phyloP scores from a whole-genome alignment of 2,329 filamentous ascomycete species.

The Aspergillus sp. region DNA sequence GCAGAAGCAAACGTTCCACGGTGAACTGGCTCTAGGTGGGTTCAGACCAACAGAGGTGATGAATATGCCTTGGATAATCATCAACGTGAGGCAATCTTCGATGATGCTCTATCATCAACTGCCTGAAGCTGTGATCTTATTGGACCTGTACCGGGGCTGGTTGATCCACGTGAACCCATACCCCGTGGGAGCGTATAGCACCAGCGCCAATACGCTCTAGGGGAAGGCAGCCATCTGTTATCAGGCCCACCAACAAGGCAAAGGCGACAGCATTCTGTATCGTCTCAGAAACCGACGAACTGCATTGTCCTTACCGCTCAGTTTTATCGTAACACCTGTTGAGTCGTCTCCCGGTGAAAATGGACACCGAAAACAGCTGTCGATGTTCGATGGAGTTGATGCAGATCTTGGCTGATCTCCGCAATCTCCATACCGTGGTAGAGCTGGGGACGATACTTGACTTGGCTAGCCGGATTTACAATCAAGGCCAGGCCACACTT shows the following conservation, averaged over 20 bases:
- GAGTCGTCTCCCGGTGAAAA: neutral
- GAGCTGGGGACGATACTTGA: conserved; percentile 24
- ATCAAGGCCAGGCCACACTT: conserved; percentile 19
- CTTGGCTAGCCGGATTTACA: conserved; percentile 21
- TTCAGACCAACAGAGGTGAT: conserved; percentile 6
- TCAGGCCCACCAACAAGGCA: too few relatives aligned
- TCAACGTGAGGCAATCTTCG: conserved; percentile 16
- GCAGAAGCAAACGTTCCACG: conserved; percentile 14
- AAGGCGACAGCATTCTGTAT: neutral
- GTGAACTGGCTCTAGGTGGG: conserved; percentile 9
- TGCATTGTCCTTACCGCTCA: too few relatives aligned
- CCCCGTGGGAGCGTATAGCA: too few relatives aligned
- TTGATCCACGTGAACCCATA: neutral
- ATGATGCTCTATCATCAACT: conserved; percentile 5
- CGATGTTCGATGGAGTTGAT: conserved; percentile 22
- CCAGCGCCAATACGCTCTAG: too few relatives aligned
- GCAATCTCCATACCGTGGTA: conserved; percentile 23
- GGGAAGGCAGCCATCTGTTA: too few relatives aligned
- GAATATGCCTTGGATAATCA: neutral
- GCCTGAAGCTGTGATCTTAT: conserved; percentile 2
- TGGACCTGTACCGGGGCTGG: conserved; percentile 2
- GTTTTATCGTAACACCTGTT: neutral
- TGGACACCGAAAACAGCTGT: conserved; percentile 18
- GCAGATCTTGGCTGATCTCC: conserved; percentile 22
- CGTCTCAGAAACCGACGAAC: too few relatives aligned